Evolutionary conservation across 768 basidiomycete genomes (phyloP), one percentile per base, ranked within the genome.

Genomic region (Rhizopogon vinicolor): DNA sequence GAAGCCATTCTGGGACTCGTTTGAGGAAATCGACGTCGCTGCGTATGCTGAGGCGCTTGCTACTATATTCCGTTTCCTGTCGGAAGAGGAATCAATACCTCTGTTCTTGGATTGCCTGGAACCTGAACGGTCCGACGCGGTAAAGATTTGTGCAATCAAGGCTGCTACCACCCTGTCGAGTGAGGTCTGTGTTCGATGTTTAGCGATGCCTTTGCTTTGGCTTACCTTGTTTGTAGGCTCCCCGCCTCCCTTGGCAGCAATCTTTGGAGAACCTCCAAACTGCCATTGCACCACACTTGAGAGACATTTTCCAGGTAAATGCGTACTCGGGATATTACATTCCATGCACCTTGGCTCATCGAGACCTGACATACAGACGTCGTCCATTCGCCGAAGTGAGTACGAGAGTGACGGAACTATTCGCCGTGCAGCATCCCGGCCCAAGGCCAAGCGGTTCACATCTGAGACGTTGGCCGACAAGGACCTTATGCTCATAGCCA

Each of bases 81-180:
- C 87, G 0, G 72, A 77, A 42, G 80, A 84, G 43, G 86, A 90
- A 40, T 76, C 83, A 2, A 45, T 85, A 7, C 75, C 75, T 0
- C 63, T 92, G 6, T 89, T 93, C 64, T 63, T 73, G 19, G 74
- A 75, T 13, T 89, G 90, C 58, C 65, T 92, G 41, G 84, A 87
- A 53, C 83, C 91, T 8, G 88, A 91, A 61, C 81, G 87, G 31
- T 87, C 89, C 1, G 89, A 92, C 25, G 86, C 87, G 1, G 82
- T 91, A 60, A 93, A 93, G 74, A 81, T 87, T 10, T 82, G 83
- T 55, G 92, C 80, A 2, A 76, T 93, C 52, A 84, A 86, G 58
- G 89, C 92, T 2, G 85, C 80, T 60, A 69, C 89, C 41, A 88
- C 84, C 0, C 65, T 93, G 33, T 73, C 79, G 7, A 76, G 82